Evolutionary conservation across 2,329 filamentous ascomycete genomes (phyloP), one percentile per base, ranked within the genome.

Genomic region (Purpureocillium lavendulum): DNA sequence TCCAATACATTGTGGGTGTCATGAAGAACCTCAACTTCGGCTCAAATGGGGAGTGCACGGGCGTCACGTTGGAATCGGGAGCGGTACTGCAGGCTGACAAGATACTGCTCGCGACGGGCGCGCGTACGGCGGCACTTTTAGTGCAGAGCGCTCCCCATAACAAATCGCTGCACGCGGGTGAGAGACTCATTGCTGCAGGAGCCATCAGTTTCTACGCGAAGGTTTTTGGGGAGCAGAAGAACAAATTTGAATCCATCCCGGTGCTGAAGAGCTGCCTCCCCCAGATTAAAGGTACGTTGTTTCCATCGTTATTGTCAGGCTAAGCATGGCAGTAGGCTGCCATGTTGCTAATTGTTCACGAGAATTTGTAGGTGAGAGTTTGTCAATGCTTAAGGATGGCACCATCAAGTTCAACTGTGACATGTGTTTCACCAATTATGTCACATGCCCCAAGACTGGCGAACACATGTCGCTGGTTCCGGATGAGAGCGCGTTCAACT

Each of bases 351-450:
- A 48, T 39, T 16, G 21, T 30, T 18, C 14, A 34, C 7, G 17
- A 14, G n/a, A 11, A 13, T 26, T 36, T 35, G 21, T 45, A 65
- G 62, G 62, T 15, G 63, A 66, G 48, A 59, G 61, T 35, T 65
- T 66, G 61, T 65, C 61, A 7, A 65, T 65, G 11, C 70, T 70
- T 7, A 46, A 54, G 4, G 60, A 70, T 24, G 68, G 71, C 2
- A 60, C 71, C 2, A 64, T 82, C 42, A 82, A 82, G 53, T 77
- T 79, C 59, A 80, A 77, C 42, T 76, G 75, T 49, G 66, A 77
- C 36, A 65, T 69, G 15, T 76, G 73, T 39, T 73, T 80, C 50
- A 74, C 67, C 31, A 79, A 80, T 50, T 71, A 65, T 6, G 53
- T 66, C 17, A 58, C 57, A 0, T 65, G 66, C 44, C 66, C 69